These are phyloP conservation scores for Thelonectria blattea DNA, from an alignment of 2,329 filamentous ascomycete genomes.

Conservation along the genomic window DNA sequence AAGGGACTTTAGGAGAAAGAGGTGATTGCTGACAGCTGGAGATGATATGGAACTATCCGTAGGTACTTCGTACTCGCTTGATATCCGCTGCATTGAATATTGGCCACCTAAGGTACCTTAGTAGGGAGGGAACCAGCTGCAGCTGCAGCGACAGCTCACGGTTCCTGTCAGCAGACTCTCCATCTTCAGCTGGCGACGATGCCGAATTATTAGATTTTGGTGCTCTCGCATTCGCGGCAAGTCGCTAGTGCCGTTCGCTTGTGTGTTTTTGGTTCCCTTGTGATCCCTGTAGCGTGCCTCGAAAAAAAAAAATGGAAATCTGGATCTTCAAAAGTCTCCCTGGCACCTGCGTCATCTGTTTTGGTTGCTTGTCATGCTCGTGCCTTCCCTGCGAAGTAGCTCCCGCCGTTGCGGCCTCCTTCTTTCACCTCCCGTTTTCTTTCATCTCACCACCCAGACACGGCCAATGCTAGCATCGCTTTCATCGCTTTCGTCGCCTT, in stretches of 20 bases:
- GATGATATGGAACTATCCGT: too few relatives aligned
- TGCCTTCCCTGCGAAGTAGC: conserved; percentile 4
- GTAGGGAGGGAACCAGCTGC: not conserved
- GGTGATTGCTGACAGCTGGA: not conserved
- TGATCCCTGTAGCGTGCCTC: conserved; percentile 12
- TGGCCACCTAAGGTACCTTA: too few relatives aligned
- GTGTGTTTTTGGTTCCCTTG: conserved; percentile 10
- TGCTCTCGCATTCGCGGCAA: conserved; percentile 4
- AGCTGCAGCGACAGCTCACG: not conserved
- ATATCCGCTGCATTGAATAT: not conserved
- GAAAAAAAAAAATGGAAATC: conserved; percentile 1
- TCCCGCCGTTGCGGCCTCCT: not conserved
- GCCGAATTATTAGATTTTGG: not conserved
- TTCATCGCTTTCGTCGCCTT: not conserved
- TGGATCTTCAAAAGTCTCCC: conserved; percentile 19
- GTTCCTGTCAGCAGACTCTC: not conserved
- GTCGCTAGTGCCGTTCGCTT: conserved; percentile 15
- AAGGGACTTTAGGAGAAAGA: not conserved
- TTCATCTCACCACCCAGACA: not conserved
- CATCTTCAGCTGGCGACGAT: not conserved
- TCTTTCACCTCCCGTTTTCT: conserved; percentile 1
- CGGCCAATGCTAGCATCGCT: too few relatives aligned
- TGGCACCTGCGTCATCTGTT: conserved; percentile 17
- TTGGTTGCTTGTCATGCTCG: conserved; percentile 6
- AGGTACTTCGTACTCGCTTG: too few relatives aligned